phyloP scores from a whole-genome alignment of 148 eudicot genomes.

The Tetragonia tetragonoides region DNA sequence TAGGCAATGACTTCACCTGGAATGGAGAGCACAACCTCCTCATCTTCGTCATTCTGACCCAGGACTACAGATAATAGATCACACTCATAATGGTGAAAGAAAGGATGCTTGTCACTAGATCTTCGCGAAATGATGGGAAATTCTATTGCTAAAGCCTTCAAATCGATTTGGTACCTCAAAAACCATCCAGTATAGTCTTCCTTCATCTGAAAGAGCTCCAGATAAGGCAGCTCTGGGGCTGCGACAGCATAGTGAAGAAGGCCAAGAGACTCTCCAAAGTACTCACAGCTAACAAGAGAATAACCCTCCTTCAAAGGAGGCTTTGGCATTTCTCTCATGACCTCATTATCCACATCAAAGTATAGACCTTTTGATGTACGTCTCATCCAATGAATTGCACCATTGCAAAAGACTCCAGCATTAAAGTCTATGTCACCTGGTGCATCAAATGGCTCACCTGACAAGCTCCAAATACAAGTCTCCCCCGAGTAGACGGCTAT shows the following conservation, averaged over 20 bases:
- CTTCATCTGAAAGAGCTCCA: slow-evolving; percentile 28
- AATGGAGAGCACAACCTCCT: slow-evolving; percentile 21
- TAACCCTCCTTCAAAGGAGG: slow-evolving; percentile 22
- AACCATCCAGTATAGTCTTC: slow-evolving; percentile 26
- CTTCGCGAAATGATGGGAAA: slow-evolving; percentile 28
- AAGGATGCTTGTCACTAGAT: slow-evolving; percentile 15
- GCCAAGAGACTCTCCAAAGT: slow-evolving; percentile 28
- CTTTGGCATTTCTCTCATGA: slow-evolving; percentile 27
- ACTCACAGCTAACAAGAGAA: slow-evolving; percentile 29
- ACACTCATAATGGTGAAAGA: slow-evolving; percentile 23
- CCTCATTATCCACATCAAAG: slow-evolving; percentile 21
- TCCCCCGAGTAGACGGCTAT: slow-evolving; percentile 19
- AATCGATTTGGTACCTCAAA: slow-evolving; percentile 12
- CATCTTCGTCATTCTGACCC: slow-evolving; percentile 15
- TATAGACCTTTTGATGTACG: slow-evolving; percentile 19
- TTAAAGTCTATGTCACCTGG: slow-evolving; percentile 26
- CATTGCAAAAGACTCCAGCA: slow-evolving; percentile 30
- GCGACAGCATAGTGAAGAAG: slow-evolving; percentile 18
- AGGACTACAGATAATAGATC: slow-evolving; percentile 21
- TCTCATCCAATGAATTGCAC: slow-evolving; percentile 32
- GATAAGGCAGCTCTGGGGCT: slow-evolving; percentile 10
- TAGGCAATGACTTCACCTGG: slow-evolving; percentile 29
- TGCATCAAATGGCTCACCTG: slow-evolving; percentile 20
- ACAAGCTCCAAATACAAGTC: slow-evolving; percentile 12
- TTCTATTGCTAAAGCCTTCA: slow-evolving; percentile 13